Evolutionary conservation across 2,329 filamentous ascomycete species (phyloP).

Genomic region (Cryphonectria naterciae): DNA sequence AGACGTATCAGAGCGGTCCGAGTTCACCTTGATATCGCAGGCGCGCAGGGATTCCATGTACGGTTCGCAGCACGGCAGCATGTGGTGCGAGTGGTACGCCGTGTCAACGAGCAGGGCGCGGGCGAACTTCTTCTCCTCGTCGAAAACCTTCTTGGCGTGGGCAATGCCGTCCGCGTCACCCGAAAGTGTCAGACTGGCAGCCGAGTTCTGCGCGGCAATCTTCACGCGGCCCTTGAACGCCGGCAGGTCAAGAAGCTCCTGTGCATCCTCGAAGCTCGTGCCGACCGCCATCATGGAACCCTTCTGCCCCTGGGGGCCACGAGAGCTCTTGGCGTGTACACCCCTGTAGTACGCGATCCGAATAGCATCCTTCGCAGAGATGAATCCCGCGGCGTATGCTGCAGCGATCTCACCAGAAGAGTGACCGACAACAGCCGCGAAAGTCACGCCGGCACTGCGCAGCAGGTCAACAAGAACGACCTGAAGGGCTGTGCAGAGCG

Average conservation of each 20-base stretch:
- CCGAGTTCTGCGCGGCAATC: constrained; percentile 35
- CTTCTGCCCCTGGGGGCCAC: constrained; percentile 6
- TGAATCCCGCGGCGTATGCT: constrained; percentile 43
- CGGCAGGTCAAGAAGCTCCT: constrained; percentile 22
- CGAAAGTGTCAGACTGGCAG: constrained; percentile 34
- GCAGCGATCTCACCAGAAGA: constrained; percentile 47
- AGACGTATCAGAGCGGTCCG: constrained; percentile 12
- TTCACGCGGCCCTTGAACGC: constrained; percentile 29
- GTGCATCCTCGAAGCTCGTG: constrained; percentile 20
- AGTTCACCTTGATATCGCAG: constrained; percentile 29
- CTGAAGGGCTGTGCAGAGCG: constrained; percentile 46
- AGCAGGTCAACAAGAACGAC: constrained; percentile 46
- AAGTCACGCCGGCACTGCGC: constrained; percentile 35
- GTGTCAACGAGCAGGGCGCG: constrained; percentile 45
- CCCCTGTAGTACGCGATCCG: constrained; percentile 46
- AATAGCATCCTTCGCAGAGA: constrained; percentile 39
- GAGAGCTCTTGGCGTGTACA: constrained; percentile 8
- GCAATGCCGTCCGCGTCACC: constrained; percentile 36
- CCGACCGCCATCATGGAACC: constrained; percentile 36
- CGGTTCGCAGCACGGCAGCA: constrained; percentile 41
- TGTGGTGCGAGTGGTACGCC: constrained; percentile 50
- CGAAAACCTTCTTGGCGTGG: constrained; percentile 36
- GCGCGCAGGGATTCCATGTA: constrained; percentile 38
- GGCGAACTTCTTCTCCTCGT: constrained; percentile 39
- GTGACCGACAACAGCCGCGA: constrained; percentile 38